Conservation (phyloP, 2,329 filamentous ascomycete genomes). For the Claviceps fusiformis region DNA sequence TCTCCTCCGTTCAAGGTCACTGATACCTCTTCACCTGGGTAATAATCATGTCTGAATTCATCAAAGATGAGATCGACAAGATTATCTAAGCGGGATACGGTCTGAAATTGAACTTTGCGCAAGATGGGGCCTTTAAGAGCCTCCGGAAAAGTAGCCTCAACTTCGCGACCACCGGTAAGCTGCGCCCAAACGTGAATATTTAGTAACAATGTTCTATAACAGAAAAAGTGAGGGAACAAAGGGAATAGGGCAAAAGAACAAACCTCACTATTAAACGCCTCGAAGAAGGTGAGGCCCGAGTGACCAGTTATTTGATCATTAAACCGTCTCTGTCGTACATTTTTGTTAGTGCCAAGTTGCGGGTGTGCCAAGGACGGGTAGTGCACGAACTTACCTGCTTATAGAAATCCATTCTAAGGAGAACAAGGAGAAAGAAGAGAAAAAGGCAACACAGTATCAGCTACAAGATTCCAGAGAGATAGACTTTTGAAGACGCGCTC, state of each 20-base stretch:
- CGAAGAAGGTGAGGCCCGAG: conserved; percentile 81
- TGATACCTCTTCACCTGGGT: conserved; percentile 72
- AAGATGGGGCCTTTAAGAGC: conserved; percentile 81
- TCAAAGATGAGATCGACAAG: conserved; percentile 55
- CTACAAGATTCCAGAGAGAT: not conserved
- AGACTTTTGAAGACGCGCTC: not conserved
- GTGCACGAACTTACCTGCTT: conserved; percentile 47
- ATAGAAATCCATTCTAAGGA: conserved; percentile 73
- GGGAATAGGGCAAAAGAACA: conserved; percentile 7
- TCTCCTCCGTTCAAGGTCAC: conserved; percentile 58
- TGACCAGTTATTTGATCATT: conserved; percentile 95
- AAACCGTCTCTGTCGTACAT: conserved; percentile 54
- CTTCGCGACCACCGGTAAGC: conserved; percentile 70
- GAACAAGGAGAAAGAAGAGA: not conserved
- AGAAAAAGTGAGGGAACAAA: not conserved
- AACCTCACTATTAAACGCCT: conserved; percentile 85
- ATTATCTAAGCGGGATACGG: conserved; percentile 77
- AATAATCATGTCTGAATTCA: conserved; percentile 81
- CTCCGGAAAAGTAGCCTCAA: conserved; percentile 85
- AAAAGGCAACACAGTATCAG: conserved; percentile 7
- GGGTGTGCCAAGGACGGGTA: not conserved
- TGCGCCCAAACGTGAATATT: conserved; percentile 19
- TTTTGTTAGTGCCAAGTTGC: not conserved
- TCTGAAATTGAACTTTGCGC: conserved; percentile 83
- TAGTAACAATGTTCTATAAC: not conserved